A percentile compares a stretch with the other conserved stretches of the same genome.
phyloP scores from a whole-genome alignment of 352 stramenopile genomes.

The Globisporangium orthogonon region DNA sequence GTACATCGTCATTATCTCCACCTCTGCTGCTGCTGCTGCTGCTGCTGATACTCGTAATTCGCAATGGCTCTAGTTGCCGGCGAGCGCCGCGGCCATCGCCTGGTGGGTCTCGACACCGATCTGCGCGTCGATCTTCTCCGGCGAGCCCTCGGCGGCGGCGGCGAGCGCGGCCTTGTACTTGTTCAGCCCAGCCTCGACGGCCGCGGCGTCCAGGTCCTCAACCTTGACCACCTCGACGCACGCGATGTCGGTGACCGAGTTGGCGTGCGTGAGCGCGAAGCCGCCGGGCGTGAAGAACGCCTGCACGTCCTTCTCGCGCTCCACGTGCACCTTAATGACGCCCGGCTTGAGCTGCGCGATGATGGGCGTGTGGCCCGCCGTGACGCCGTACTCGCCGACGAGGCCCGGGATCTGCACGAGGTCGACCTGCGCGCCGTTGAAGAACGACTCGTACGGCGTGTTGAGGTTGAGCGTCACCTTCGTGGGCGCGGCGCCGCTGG shows the following conservation, averaged over 20 bases:
- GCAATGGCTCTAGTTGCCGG: constrained; percentile 36
- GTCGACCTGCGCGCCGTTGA: constrained; percentile 79
- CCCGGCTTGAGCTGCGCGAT: constrained; percentile 97
- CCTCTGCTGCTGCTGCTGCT: background rate
- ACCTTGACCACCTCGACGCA: constrained; percentile 96
- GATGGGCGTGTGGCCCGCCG: constrained; percentile 94
- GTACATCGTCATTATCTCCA: background rate
- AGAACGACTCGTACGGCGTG: constrained; percentile 80
- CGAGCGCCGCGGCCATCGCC: constrained; percentile 89
- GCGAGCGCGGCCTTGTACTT: constrained; percentile 88
- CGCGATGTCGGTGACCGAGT: constrained; percentile 96
- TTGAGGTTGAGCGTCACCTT: constrained; percentile 86
- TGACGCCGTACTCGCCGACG: constrained; percentile 97
- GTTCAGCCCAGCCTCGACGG: constrained; percentile 85
- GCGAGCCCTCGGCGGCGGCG: constrained; percentile 73
- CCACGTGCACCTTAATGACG: constrained; percentile 86
- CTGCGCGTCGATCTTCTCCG: constrained; percentile 92
- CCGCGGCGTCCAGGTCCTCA: constrained; percentile 92
- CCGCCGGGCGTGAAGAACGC: constrained; percentile 98
- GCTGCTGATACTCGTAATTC: too few relatives aligned
- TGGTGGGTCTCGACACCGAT: constrained; percentile 95
- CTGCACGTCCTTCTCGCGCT: constrained; percentile 85
- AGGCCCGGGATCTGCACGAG: constrained; percentile 93
- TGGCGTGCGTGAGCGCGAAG: constrained; percentile 95
- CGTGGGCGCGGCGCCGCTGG: constrained; percentile 48